phyloP scores from a whole-genome alignment of 1,284 basidiomycete species.

The Malassezia equina region DNA sequence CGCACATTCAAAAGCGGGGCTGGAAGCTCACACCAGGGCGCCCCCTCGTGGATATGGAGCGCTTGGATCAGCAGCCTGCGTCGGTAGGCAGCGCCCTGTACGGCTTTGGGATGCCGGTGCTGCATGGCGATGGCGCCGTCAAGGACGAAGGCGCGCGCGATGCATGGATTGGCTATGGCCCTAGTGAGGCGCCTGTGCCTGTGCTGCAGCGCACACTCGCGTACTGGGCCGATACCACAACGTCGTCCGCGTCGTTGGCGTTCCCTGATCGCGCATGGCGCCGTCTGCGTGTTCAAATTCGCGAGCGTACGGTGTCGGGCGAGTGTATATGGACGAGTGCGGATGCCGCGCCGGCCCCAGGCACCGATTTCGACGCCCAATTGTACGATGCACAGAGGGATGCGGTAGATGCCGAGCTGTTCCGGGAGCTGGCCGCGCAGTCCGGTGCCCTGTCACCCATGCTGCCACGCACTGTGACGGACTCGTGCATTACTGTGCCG shows the following conservation, averaged over 20 bases:
- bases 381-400: slow-evolving; percentile 29
- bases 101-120: slow-evolving; percentile 30
- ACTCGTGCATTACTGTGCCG: slow-evolving; percentile 11
- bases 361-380: slow-evolving; percentile 21
- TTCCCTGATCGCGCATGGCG: slow-evolving; percentile 31
- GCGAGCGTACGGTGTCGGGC: background rate
- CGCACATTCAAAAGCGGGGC: slow-evolving; percentile 23
- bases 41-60: slow-evolving; percentile 31
- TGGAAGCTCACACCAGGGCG: slow-evolving; percentile 34
- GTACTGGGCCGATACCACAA: slow-evolving; percentile 26
- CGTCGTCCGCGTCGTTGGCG: slow-evolving; percentile 11
- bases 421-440: slow-evolving; percentile 27
- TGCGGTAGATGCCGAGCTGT: slow-evolving; percentile 28
- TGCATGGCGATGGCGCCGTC: slow-evolving; percentile 28
- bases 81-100: slow-evolving; percentile 8
- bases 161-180: slow-evolving; percentile 39
- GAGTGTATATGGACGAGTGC: slow-evolving; percentile 23
- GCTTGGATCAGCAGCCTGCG: slow-evolving; percentile 18
- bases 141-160: slow-evolving; percentile 37
- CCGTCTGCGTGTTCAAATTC: slow-evolving; percentile 22
- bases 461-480: slow-evolving; percentile 22
- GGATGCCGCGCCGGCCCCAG: background rate
- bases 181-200: slow-evolving; percentile 27
- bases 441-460: slow-evolving; percentile 21
- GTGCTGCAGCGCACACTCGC: slow-evolving; percentile 25